Percentiles rank a stretch among this genome's conserved stretches.
Conservation (phyloP, 208 protist genomes). For the Trypanosoma boissoni region DNA sequence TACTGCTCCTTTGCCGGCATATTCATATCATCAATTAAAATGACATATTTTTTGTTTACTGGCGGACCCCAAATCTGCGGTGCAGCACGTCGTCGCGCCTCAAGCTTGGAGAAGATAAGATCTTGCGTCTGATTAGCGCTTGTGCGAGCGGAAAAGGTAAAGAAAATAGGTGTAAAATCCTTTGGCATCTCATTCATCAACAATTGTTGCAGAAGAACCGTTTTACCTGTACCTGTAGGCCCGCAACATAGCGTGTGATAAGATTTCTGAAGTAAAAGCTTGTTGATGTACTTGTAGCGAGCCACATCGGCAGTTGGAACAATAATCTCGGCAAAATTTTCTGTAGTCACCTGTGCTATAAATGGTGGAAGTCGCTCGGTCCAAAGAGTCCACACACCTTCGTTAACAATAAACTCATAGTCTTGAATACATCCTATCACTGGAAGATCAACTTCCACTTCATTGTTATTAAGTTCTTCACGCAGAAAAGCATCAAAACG, state of each 20-base stretch:
- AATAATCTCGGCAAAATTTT: constrained; percentile 95
- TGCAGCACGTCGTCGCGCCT: constrained; percentile 93
- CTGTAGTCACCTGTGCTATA: constrained; percentile 76
- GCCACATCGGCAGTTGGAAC: constrained; percentile 97
- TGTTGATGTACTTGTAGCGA: constrained; percentile 95
- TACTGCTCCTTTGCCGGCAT: constrained; percentile 98
- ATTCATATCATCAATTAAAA: constrained; percentile 99
- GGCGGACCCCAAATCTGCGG: constrained; percentile 96
- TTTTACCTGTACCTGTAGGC: constrained; percentile 98
- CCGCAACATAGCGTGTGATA: constrained; percentile 95
- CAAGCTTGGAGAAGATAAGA: constrained; percentile 97
- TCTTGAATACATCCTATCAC: constrained; percentile 94
- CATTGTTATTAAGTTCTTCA: constrained; percentile 59
- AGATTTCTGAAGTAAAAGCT: constrained; percentile 85
- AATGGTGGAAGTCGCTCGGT: constrained; percentile 86
- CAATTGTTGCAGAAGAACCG: constrained; percentile 93
- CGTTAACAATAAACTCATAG: constrained; percentile 90
- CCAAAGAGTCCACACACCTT: constrained; percentile 92
- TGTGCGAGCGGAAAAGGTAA: constrained; percentile 98
- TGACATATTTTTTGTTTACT: constrained; percentile 95
- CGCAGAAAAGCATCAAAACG: constrained; percentile 95
- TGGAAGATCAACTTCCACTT: constrained; percentile 82
- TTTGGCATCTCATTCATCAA: constrained; percentile 94
- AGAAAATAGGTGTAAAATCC: constrained; percentile 94
- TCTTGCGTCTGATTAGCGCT: constrained; percentile 97